Evolutionary conservation across 352 stramenopile species (phyloP), one percentile per base, ranked within the genome.

Genomic region (Plasmopara viticola): DNA sequence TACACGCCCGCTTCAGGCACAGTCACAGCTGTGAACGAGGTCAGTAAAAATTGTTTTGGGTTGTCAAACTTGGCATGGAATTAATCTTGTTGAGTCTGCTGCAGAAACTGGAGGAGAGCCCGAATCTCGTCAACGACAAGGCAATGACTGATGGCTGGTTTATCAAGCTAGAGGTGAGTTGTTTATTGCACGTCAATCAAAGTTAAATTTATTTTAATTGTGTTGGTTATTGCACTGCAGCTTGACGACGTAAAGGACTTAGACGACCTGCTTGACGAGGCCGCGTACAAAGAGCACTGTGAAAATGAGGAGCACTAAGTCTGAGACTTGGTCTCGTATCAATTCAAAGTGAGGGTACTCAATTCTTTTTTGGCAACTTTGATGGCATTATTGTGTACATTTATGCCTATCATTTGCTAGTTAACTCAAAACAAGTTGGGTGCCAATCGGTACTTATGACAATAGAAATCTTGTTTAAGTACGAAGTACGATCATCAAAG

Each of bases 1-100:
- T 99, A 99, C 74, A 74, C 82, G 37, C 96, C 96, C 35, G 89
- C 97, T 17, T 70, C 71, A 40, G 96, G 97, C 56, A 97, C 81
- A 38, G 78, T 99, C 35, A 60, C 95, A 30, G 95, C 96, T 48
- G 64, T 98, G 6, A 99, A 99, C 70, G 84, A 97, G 61, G 81
- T 88, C 29, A 14, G 56, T 5, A 20, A 12, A 5, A 54, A 30
- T 15, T 34, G 4, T 18, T 8, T 38, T 4, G 20, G 37, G 34
- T 25, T 3, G 3, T 25, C 3, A 3, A n/a, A 12, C 12, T 12
- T 33, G 14, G 13, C 30, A n/a, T 28, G 8, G 14, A 28, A 35
- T 12, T 56, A 18, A 9, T n/a, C n/a, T n/a, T 33, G 25, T 29
- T 17, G 28, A 1, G 56, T 0, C 38, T 48, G 14, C 13, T 64